These are phyloP conservation scores for Boletales sp. DNA, from an alignment of 768 basidiomycete species.

Conservation along the genomic window DNA sequence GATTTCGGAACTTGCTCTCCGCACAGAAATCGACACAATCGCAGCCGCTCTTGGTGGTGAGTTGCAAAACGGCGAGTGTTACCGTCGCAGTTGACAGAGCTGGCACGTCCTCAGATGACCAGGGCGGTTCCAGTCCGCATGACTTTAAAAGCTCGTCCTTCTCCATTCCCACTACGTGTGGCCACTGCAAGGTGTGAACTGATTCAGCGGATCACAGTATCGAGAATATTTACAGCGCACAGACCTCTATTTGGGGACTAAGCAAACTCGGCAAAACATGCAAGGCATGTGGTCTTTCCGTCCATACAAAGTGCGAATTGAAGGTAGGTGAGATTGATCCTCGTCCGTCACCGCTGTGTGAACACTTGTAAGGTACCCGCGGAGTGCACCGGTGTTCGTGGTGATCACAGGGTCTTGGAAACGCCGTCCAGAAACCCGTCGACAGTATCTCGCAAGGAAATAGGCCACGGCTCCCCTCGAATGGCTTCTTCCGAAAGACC, in stretches of 20 bases:
- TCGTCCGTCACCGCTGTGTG: conserved; percentile 6
- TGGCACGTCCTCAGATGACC: conserved; percentile 51
- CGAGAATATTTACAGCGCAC: conserved; percentile 4
- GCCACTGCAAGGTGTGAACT: conserved; percentile 68
- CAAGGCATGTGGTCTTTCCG: conserved; percentile 70
- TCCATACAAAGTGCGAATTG: conserved; percentile 82
- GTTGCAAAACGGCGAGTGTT: conserved; percentile 15
- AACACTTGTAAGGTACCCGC: conserved; percentile 58
- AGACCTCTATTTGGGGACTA: conserved; percentile 86
- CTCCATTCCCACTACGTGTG: conserved; percentile 80
- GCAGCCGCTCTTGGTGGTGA: conserved; percentile 59
- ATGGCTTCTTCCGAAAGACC: conserved; percentile 4
- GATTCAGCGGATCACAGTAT: not conserved
- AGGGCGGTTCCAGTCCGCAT: conserved; percentile 68
- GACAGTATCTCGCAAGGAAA: conserved; percentile 31
- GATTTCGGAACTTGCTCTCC: conserved; percentile 55
- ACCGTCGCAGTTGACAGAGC: conserved; percentile 6
- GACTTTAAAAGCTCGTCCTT: conserved; percentile 83
- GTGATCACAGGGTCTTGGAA: conserved; percentile 24
- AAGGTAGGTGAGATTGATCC: conserved; percentile 47
- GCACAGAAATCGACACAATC: conserved; percentile 64
- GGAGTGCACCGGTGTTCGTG: conserved; percentile 46
- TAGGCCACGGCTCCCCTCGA: conserved; percentile 16
- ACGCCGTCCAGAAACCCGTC: conserved; percentile 30
- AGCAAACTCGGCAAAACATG: conserved; percentile 87